These are phyloP conservation scores for Gorgonomyces haynaldii DNA, from an alignment of 192 early-diverging fungal genomes.

Conservation along the genomic window DNA sequence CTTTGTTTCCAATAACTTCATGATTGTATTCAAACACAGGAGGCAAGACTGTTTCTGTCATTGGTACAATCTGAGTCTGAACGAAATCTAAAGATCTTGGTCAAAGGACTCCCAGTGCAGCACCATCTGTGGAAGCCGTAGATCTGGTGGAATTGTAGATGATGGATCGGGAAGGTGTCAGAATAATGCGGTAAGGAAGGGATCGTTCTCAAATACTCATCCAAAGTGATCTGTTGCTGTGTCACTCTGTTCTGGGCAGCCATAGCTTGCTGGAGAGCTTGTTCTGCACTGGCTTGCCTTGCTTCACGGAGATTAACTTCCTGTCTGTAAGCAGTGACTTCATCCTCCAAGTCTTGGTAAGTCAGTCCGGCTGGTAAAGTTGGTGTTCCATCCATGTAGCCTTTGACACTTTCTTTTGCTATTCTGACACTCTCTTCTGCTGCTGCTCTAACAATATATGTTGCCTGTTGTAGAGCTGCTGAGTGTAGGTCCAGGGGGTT, in stretches of 20 bases:
- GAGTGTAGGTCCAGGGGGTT: too few species aligned
- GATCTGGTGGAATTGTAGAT: neutral
- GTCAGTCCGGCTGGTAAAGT: neutral
- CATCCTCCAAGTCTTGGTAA: neutral
- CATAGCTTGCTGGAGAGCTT: neutral
- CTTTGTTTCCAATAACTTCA: neutral
- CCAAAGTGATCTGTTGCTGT: conserved; percentile 1
- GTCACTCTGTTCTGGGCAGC: conserved; percentile 1
- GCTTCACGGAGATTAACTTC: too few species aligned
- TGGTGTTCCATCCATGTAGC: neutral
- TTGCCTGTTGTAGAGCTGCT: neutral
- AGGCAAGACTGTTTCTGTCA: neutral
- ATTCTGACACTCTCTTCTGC: neutral
- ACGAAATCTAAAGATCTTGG: too few species aligned
- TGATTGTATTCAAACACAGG: neutral
- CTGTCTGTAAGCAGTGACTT: neutral
- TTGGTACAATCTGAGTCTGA: neutral
- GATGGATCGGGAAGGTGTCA: neutral
- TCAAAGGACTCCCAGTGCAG: too few species aligned
- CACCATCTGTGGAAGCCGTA: neutral
- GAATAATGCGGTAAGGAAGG: neutral
- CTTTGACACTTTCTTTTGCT: neutral
- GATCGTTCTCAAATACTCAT: conserved; percentile 2
- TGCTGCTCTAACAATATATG: neutral
- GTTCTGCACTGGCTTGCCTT: neutral